A percentile compares a stretch with the other conserved stretches of the same genome.
phyloP scores from a whole-genome alignment of 1,284 basidiomycete species.

The Pholiota adiposa region DNA sequence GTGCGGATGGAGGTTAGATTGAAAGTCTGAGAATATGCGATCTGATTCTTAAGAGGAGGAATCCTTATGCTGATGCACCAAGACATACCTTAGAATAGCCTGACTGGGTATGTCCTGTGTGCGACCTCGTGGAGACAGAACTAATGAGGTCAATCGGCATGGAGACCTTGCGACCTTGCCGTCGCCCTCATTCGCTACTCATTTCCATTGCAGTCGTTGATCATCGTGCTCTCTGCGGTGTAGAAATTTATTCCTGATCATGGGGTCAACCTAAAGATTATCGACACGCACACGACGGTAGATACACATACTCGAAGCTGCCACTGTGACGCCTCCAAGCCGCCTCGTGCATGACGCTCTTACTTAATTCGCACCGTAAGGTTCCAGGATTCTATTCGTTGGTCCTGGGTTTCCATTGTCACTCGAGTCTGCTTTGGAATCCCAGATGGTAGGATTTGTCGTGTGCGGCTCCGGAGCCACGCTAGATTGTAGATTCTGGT shows the following conservation, averaged over 20 bases:
- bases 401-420: not conserved
- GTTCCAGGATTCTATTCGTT: not conserved
- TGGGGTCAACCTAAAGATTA: not conserved
- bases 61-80: not conserved
- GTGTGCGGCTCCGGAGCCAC: not conserved
- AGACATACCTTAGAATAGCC: not conserved
- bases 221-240: not conserved
- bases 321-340: not conserved
- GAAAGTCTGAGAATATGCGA: not conserved
- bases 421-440: slow-evolving; percentile 13
- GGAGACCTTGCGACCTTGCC: not conserved
- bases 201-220: not conserved
- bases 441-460: not conserved
- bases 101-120: not conserved
- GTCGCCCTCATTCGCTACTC: not conserved
- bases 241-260: not conserved
- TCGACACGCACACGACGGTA: too few species aligned
- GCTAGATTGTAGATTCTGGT: not conserved
- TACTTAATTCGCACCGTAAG: not conserved
- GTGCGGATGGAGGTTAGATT: too few species aligned
- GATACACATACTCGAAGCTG: not conserved
- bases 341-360: not conserved
- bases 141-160: not conserved
- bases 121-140: not conserved
- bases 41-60: not conserved